phyloP scores from a whole-genome alignment of 331 rosid species.

The Stylosanthes scabra region DNA sequence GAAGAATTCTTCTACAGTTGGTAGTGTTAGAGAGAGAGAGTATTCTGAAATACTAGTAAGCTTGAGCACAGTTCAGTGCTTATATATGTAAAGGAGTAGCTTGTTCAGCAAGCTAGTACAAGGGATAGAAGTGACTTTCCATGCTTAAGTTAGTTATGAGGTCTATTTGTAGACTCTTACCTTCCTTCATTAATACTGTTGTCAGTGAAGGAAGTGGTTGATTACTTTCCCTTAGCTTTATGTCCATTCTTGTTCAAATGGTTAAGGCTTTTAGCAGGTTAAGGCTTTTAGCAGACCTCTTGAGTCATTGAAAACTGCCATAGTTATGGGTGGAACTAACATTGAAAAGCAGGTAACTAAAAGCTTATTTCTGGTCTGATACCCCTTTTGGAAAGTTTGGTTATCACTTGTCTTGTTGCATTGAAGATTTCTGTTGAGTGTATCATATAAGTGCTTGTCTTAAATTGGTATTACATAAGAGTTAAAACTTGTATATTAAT shows the following conservation, averaged over 20 bases:
- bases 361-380: neutral
- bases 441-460: constrained; percentile 9
- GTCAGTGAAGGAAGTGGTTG: constrained; percentile 3
- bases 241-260: neutral
- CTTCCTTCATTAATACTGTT: neutral
- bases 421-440: constrained; percentile 21
- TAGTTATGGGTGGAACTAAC: constrained; percentile 90
- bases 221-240: neutral
- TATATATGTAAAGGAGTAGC: too few relatives aligned
- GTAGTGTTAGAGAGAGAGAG: too few relatives aligned
- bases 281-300: constrained; percentile 87
- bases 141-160: too few relatives aligned
- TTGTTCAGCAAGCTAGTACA: too few relatives aligned
- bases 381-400: constrained; percentile 11
- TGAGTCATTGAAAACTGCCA: constrained; percentile 74
- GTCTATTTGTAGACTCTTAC: too few relatives aligned
- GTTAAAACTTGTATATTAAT: constrained; percentile 14
- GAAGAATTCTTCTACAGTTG: neutral
- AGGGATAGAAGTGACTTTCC: too few relatives aligned
- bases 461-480: constrained; percentile 12
- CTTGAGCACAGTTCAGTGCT: too few relatives aligned
- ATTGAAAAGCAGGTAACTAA: constrained; percentile 79
- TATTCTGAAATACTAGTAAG: too few relatives aligned
- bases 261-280: constrained; percentile 57
- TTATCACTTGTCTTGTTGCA: constrained; percentile 21